phyloP scores from a whole-genome alignment of 2,329 filamentous ascomycete species.

The Cytospora paraplurivora region DNA sequence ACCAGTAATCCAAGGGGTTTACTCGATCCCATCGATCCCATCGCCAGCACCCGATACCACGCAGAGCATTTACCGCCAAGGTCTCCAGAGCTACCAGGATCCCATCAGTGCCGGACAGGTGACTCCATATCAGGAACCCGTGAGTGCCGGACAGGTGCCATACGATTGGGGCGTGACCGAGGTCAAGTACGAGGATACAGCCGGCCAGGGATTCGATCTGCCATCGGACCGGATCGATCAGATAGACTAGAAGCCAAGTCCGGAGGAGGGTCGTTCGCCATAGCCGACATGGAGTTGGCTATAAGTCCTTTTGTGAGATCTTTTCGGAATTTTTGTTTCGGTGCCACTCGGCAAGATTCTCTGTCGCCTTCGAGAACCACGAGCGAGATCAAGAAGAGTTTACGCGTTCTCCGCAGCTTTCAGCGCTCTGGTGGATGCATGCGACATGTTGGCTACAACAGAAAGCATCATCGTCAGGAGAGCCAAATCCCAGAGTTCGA shows the following conservation, averaged over 20 bases:
- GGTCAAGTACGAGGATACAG: slow-evolving; percentile 15
- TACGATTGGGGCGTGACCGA: slow-evolving; percentile 17
- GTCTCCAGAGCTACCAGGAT: slow-evolving; percentile 10
- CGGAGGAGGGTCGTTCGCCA: not conserved
- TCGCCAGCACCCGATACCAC: slow-evolving; percentile 18
- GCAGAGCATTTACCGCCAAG: slow-evolving; percentile 9
- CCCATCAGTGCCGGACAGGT: slow-evolving; percentile 19
- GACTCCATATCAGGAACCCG: slow-evolving; percentile 4
- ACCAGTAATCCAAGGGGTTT: slow-evolving; percentile 19
- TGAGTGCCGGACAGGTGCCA: slow-evolving; percentile 14
- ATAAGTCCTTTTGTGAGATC: not conserved
- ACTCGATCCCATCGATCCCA: slow-evolving; percentile 17
- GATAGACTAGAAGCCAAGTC: not conserved
- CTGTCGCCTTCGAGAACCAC: too few species aligned
- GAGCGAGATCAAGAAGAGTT: too few species aligned
- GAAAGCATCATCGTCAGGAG: too few species aligned
- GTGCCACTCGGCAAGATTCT: not conserved
- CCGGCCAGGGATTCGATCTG: slow-evolving; percentile 8
- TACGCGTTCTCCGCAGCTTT: too few species aligned
- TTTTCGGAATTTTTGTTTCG: not conserved
- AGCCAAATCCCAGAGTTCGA: too few species aligned
- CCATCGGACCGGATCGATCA: slow-evolving; percentile 17
- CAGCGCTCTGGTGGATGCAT: too few species aligned
- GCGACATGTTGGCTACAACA: too few species aligned
- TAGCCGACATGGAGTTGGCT: not conserved